Conservation (phyloP, 768 basidiomycete species). For the Polyporus arcularius region DNA sequence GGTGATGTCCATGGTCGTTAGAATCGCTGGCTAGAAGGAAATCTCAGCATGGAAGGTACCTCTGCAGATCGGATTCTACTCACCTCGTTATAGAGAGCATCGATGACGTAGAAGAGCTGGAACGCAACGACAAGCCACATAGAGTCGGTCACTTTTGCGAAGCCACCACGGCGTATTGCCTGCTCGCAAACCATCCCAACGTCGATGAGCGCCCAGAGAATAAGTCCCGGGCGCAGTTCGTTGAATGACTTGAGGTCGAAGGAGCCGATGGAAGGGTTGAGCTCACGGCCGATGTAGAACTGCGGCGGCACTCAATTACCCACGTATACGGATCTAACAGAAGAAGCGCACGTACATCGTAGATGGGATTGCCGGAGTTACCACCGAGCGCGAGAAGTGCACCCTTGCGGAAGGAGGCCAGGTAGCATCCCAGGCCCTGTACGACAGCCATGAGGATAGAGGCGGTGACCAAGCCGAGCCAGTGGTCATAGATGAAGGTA, state of each 20-base stretch:
- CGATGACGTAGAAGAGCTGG: slow-evolving; percentile 85
- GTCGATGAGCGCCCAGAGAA: slow-evolving; percentile 89
- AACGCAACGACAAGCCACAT: slow-evolving; percentile 89
- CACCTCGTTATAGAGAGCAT: slow-evolving; percentile 90
- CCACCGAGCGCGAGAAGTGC: slow-evolving; percentile 90
- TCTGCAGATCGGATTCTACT: slow-evolving; percentile 11
- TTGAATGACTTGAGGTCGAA: slow-evolving; percentile 78
- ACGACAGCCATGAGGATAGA: slow-evolving; percentile 74
- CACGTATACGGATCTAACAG: neutral
- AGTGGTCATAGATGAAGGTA: slow-evolving; percentile 91
- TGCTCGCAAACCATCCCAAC: slow-evolving; percentile 92
- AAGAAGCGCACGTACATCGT: slow-evolving; percentile 71
- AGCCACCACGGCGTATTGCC: slow-evolving; percentile 73
- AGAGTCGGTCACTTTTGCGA: slow-evolving; percentile 74
- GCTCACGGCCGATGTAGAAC: slow-evolving; percentile 93
- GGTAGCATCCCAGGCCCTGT: slow-evolving; percentile 75
- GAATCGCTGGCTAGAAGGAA: slow-evolving; percentile 66
- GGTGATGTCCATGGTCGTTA: slow-evolving; percentile 97
- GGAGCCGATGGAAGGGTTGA: slow-evolving; percentile 83
- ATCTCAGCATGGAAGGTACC: neutral
- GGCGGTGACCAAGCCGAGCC: slow-evolving; percentile 86
- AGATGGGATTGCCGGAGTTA: slow-evolving; percentile 83
- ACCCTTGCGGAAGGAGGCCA: slow-evolving; percentile 63
- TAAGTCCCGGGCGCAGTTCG: slow-evolving; percentile 88
- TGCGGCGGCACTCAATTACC: slow-evolving; percentile 29